Percentiles rank a stretch among this genome's conserved stretches.
These are phyloP conservation scores for Canna indica DNA, from an alignment of 176 grass and related monocot species.

Conservation along the genomic window DNA sequence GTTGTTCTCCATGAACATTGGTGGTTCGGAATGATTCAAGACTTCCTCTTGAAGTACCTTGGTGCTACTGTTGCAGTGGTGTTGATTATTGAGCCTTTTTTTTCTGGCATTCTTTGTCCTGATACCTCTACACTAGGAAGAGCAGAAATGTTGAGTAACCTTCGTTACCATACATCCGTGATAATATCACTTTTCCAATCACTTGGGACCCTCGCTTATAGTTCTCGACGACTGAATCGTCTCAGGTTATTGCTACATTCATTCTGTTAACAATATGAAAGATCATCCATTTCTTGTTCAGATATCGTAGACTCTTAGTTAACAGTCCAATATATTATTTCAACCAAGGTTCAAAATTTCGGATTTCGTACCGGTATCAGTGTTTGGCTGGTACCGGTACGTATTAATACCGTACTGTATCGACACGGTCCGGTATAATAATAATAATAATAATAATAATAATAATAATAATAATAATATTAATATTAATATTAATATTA, in stretches of 20 bases:
- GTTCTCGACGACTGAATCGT: conserved; percentile 87
- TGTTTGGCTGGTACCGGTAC: too few species aligned
- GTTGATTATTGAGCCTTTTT: conserved; percentile 96
- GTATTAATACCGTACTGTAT: too few species aligned
- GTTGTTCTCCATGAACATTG: conserved; percentile 86
- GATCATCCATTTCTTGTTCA: neutral
- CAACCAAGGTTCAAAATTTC: too few species aligned
- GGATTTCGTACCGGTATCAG: too few species aligned
- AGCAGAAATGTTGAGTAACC: conserved; percentile 97
- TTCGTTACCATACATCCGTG: conserved; percentile 94
- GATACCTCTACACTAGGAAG: conserved; percentile 90
- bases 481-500: too few species aligned
- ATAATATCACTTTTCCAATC: conserved; percentile 98
- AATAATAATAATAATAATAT: too few species aligned
- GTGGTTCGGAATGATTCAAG: conserved; percentile 99
- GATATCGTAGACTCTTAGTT: neutral
- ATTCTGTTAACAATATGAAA: conserved; percentile 5
- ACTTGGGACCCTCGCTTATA: conserved; percentile 83
- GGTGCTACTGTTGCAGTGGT: conserved; percentile 94
- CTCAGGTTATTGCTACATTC: conserved; percentile 47
- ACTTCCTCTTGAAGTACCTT: conserved; percentile 96
- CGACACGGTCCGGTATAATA: too few species aligned
- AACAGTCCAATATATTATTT: too few species aligned
- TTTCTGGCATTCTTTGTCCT: conserved; percentile 83
- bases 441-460: too few species aligned